These are phyloP conservation scores for Lichtheimia ramosa DNA, from an alignment of 371 early-diverging fungal species.

Conservation along the genomic window DNA sequence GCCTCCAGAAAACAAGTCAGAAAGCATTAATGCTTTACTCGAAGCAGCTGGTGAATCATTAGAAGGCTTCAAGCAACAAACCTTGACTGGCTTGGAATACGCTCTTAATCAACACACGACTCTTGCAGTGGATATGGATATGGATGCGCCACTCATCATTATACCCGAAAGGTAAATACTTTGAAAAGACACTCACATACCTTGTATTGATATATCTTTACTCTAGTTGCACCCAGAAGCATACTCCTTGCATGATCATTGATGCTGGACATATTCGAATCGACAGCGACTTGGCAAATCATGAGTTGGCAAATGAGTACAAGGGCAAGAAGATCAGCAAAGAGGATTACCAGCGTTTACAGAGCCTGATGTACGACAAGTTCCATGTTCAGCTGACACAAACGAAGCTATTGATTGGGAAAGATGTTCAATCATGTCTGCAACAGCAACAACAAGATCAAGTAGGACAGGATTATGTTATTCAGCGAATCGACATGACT, in stretches of 20 bases:
- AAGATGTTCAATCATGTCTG: conserved; percentile 66
- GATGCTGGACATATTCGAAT: conserved; percentile 84
- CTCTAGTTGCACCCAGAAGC: conserved; percentile 38
- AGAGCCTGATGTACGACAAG: conserved; percentile 79
- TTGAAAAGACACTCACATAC: neutral
- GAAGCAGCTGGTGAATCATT: conserved; percentile 76
- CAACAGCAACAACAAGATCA: conserved; percentile 32
- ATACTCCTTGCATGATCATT: conserved; percentile 64
- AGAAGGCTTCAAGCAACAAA: conserved; percentile 74
- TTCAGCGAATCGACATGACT: conserved; percentile 74
- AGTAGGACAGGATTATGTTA: conserved; percentile 52
- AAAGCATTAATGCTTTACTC: conserved; percentile 53
- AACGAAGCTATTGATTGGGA: conserved; percentile 67
- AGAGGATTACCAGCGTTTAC: conserved; percentile 60
- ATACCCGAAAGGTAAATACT: conserved; percentile 68
- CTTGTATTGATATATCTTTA: neutral
- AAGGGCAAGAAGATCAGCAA: conserved; percentile 43
- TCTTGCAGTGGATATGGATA: conserved; percentile 72
- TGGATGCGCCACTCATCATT: conserved; percentile 88
- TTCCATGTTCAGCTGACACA: conserved; percentile 70
- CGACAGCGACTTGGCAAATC: conserved; percentile 69
- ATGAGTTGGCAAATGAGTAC: conserved; percentile 55
- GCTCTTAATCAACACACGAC: conserved; percentile 81
- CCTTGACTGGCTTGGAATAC: conserved; percentile 74
- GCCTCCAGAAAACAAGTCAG: conserved; percentile 64